Base-by-base conservation (phyloP, 306 rosid genomes). In the Sphenostylis stenocarpa region DNA sequence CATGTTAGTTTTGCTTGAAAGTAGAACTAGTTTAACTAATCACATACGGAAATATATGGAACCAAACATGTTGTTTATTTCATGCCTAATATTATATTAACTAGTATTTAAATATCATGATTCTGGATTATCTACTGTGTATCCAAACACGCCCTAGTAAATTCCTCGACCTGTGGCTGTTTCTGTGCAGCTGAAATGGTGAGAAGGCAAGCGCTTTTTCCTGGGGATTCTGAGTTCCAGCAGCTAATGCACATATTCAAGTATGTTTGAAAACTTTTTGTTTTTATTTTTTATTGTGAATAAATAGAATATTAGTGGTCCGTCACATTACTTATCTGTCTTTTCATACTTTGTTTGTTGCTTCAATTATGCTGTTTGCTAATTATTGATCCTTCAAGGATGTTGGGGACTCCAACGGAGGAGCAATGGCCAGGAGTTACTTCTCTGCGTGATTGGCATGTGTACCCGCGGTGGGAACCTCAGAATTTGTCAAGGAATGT, bases 211-310 rank as follows among this genome's bases (percentile, higher is more conserved):
- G 97, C 97, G 24, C 58, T 95, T 41, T 95, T 95, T 78, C 96
- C 97, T 0, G 99, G 97, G 26, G 99, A 95, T 83, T 95, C 97
- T 17, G 99, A 95, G 79, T 95, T 92, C 79, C 97, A 89, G 73
- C 97, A 95, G 72, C 84, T 95, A 84, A 91, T 95, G 33, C 88
- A 90, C 83, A 95, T 95, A 75, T 95, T 95, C 86, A 95, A 93
- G 97, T 86, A 41, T 52, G 28, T 31, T 29, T 20, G 21, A 17
- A 19, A 48, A 5, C 11, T 2, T 48, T 8, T 38, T 38, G 2
- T 26, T 26, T 26, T 26, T 26, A 0, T 43, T 48, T 43, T 48
- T 20, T 19, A 8, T 52, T 8, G 55, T n/a, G 58, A 11, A 9
- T 52, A 19, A 11, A 9, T 52, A 19, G 58, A 20, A 7, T 52